Base-by-base conservation (phyloP, 176 grass and related monocot species). In the Carex myosuroides region DNA sequence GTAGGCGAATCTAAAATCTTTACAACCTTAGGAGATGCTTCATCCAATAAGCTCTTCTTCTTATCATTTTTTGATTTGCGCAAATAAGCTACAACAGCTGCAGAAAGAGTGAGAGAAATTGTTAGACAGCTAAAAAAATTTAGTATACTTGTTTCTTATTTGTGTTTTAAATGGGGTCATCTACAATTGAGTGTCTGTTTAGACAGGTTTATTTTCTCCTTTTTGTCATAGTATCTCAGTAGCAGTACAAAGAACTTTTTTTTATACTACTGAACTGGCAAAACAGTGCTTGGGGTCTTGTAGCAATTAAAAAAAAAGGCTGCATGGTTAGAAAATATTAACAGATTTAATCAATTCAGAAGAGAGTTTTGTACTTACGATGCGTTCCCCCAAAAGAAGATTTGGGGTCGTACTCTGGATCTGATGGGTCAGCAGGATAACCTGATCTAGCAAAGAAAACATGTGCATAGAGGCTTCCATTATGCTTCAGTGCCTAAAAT, bases 401-500 rank as follows among this genome's bases (percentile, higher is more conserved):
- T 62, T 87, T 85, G 69, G 94, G 85, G 61, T 96, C 93, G 88
- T 92, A 99, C 80, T 96, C 97, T 54, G 97, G 97, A 85, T 99
- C 97, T 70, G 79, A 91, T 85, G 97, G 97, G 20, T 99, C 97
- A 81, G 94, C 87, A 82, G 97, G 97, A 72, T 99, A 99, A 82
- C 97, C 97, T 50, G 90, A 91, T 32, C 85, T 93, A 3, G 97
- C 90, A 84, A 96, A 99, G 89, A 96, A 99, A 92, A 96, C 97
- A 91, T 99, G 97, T 66, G 93, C 97, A 91, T 99, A 96, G 26
- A 99, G 62, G 79, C 85, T 96, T 8, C 97, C 93, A 88, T 99
- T 96, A 81, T 99, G 79, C 83, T 94, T 99, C 79, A 99, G 84
- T 86, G 86, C 87, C 97, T 99, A 88, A 26, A 82, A 70, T 29